Evolutionary conservation across 2,329 filamentous ascomycete genomes (phyloP), one percentile per base, ranked within the genome.

Genomic region (Dryadomyces sulphureus): DNA sequence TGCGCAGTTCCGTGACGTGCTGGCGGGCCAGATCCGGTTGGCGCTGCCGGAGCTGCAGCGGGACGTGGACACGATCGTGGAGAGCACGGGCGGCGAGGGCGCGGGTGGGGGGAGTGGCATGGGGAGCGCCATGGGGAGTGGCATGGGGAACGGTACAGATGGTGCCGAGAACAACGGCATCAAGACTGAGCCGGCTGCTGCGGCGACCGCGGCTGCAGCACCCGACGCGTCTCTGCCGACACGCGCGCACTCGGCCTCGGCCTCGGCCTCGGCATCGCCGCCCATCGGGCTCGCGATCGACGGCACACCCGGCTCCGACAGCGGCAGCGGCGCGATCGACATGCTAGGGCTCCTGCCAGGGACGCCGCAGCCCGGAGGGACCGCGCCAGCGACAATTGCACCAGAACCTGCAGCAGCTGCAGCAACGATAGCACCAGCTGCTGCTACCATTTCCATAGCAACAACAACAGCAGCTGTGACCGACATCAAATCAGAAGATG

Each of bases 31-130:
- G 59, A 74, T 80, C 59, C 63, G 62, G 35, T 59, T 59, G 35
- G 73, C 74, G 17, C 68, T 79, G 68, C 77, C 77, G 7, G 77
- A 80, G 68, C 56, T 79, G 52, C 56, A 62, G 27, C 67, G 63
- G 2, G 75, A 80, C 50, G 69, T 77, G 14, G 63, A 63, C 9
- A 57, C 60, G 34, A 70, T 79, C 8, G 52, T 78, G 7, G 65
- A 63, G 50, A 75, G 72, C 4, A 35, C 43, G 4, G 45, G 40
- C 4, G 34, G 38, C 11, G 40, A 14, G 20, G 27, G 9, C 9
- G n/a, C 22, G 7, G 34, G 27, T 16, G 2, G 30, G 4, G 11
- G 14, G 19, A 14, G 32, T 17, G n/a, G 41, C 11, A 35, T 35
- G 20, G 9, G 7, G 24, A 3, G n/a, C n/a, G n/a, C n/a, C n/a